These are phyloP conservation scores for Cardamine chenopodiifolia DNA, from an alignment of 345 rosid genomes.

Conservation along the genomic window DNA sequence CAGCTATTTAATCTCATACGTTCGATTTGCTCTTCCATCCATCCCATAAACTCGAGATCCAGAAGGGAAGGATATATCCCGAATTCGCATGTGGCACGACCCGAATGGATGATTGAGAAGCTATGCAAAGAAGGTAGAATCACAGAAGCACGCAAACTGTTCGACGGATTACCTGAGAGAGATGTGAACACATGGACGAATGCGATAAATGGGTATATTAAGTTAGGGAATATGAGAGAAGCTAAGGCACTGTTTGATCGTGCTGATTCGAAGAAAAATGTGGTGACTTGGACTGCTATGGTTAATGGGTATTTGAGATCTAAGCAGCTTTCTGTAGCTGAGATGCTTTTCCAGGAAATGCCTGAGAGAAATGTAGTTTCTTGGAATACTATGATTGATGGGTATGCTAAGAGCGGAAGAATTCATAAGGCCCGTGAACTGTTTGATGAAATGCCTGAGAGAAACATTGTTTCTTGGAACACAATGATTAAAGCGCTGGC, in stretches of 20 bases:
- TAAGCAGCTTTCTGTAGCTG: slow-evolving; percentile 54
- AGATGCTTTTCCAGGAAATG: slow-evolving; percentile 64
- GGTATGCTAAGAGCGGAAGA: slow-evolving; percentile 54
- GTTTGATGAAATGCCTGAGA: slow-evolving; percentile 66
- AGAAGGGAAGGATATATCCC: slow-evolving; percentile 38
- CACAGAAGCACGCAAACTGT: slow-evolving; percentile 59
- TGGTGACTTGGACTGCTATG: slow-evolving; percentile 81
- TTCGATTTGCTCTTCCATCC: slow-evolving; percentile 11
- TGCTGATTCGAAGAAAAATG: slow-evolving; percentile 59
- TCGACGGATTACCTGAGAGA: slow-evolving; percentile 61
- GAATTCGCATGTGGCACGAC: slow-evolving; percentile 45
- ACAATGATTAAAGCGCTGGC: slow-evolving; percentile 53
- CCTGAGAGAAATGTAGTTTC: slow-evolving; percentile 65
- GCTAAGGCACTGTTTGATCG: slow-evolving; percentile 63
- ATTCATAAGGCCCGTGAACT: slow-evolving; percentile 50
- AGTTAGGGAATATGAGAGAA: slow-evolving; percentile 57
- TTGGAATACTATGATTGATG: slow-evolving; percentile 80
- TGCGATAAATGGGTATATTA: slow-evolving; percentile 61
- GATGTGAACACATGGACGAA: slow-evolving; percentile 75
- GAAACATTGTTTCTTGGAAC: slow-evolving; percentile 71
- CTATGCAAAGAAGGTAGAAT: slow-evolving; percentile 53
- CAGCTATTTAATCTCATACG: slow-evolving; percentile 7
- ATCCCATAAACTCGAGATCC: slow-evolving; percentile 20
- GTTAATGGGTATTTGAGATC: slow-evolving; percentile 58
- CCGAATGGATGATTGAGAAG: slow-evolving; percentile 55